Evolutionary conservation across 305 asterid genomes (phyloP).

Genomic region (Coffea humblotiana): DNA sequence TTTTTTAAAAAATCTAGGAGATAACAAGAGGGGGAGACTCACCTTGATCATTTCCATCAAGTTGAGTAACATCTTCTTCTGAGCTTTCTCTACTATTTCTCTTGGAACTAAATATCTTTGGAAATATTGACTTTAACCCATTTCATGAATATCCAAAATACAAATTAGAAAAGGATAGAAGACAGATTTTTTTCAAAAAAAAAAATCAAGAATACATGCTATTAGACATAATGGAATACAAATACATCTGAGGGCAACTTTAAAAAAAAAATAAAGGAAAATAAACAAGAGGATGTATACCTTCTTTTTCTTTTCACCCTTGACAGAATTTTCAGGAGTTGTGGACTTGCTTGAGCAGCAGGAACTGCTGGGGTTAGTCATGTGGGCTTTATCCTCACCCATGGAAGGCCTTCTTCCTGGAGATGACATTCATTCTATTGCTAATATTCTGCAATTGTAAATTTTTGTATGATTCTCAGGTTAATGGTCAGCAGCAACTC

Average conservation of each 20-base stretch:
- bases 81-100: constrained; percentile 44
- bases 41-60: constrained; percentile 47
- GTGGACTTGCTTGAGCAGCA: constrained; percentile 1
- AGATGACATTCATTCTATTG: constrained; percentile 40
- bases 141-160: background rate
- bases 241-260: no score
- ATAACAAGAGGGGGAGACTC: constrained; percentile 1
- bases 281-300: constrained; percentile 18
- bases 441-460: background rate
- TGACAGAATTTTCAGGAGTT: constrained; percentile 49
- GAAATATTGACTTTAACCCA: constrained; percentile 47
- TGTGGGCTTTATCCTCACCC: background rate
- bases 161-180: background rate
- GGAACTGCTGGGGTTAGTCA: background rate
- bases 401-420: constrained; percentile 15
- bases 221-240: background rate
- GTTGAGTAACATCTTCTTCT: constrained; percentile 49
- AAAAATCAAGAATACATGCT: background rate
- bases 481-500: background rate
- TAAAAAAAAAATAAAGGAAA: background rate
- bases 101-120: constrained; percentile 62
- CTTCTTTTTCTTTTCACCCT: constrained; percentile 56
- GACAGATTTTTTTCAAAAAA: background rate
- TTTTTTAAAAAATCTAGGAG: background rate
- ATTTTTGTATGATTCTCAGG: background rate